Percentiles rank a stretch among this genome's conserved stretches.
These are phyloP conservation scores for Aspergillus steynii DNA, from an alignment of 495 filamentous ascomycete species.

Conservation along the genomic window DNA sequence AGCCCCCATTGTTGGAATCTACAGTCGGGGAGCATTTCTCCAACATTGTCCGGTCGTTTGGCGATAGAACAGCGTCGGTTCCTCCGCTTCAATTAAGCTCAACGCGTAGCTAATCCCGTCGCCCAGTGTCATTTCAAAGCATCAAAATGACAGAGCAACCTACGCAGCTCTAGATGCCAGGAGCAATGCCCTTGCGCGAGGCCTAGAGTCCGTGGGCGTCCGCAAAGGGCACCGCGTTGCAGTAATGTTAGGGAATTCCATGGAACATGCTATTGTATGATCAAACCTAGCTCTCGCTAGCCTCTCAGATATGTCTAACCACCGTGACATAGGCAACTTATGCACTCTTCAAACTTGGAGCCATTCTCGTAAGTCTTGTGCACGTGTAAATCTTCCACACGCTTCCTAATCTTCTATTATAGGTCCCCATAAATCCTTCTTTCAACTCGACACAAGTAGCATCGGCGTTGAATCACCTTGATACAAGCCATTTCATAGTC, in stretches of 20 bases:
- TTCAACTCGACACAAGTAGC: slow-evolving; percentile 82
- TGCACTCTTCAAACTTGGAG: slow-evolving; percentile 89
- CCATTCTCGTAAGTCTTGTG: slow-evolving; percentile 64
- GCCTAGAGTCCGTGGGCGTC: slow-evolving; percentile 72
- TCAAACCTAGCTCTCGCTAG: background rate
- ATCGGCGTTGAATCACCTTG: slow-evolving; percentile 75
- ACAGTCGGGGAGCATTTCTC: slow-evolving; percentile 85
- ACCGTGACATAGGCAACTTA: slow-evolving; percentile 61
- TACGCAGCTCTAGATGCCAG: slow-evolving; percentile 72
- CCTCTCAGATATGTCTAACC: slow-evolving; percentile 1
- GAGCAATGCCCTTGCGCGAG: slow-evolving; percentile 76
- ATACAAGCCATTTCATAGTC: slow-evolving; percentile 75
- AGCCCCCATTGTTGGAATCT: slow-evolving; percentile 72
- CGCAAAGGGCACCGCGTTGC: slow-evolving; percentile 83
- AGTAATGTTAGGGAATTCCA: slow-evolving; percentile 80
- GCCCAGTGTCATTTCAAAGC: slow-evolving; percentile 62
- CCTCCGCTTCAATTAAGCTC: background rate
- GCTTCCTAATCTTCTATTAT: slow-evolving; percentile 2
- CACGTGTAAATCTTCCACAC: background rate
- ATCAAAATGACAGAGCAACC: slow-evolving; percentile 63
- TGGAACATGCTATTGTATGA: slow-evolving; percentile 74
- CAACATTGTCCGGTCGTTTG: slow-evolving; percentile 65
- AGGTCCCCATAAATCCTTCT: slow-evolving; percentile 88
- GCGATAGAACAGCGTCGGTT: slow-evolving; percentile 72
- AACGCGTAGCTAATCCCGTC: slow-evolving; percentile 1